phyloP scores from a whole-genome alignment of 805 yeast species.

The Saccharomycopsis vini region DNA sequence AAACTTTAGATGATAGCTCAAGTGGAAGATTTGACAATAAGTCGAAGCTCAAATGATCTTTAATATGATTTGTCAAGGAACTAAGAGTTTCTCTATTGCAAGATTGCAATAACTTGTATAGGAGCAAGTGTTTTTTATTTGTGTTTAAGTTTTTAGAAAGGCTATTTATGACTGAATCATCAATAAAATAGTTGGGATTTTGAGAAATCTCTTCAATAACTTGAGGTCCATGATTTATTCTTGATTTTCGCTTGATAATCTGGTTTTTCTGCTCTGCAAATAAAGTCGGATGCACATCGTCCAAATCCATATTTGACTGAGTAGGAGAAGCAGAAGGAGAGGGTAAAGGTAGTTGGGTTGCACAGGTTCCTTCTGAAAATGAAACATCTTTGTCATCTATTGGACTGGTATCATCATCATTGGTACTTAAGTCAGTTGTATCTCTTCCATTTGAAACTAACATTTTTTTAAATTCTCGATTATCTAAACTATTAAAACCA shows the following conservation, averaged over 20 bases:
- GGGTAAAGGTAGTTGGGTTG: conserved; percentile 51
- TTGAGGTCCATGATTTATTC: too few relatives aligned
- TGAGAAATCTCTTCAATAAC: background rate
- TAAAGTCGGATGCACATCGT: too few relatives aligned
- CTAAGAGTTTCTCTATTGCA: conserved; percentile 56
- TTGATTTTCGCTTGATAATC: too few relatives aligned
- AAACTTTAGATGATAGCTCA: conserved; percentile 61
- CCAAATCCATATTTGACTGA: too few relatives aligned
- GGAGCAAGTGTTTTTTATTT: conserved; percentile 23
- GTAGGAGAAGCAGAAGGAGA: conserved; percentile 60
- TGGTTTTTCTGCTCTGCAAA: too few relatives aligned
- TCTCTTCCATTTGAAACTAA: too few relatives aligned
- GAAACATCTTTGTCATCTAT: background rate
- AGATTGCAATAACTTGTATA: conserved; percentile 47
- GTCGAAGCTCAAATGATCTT: conserved; percentile 59
- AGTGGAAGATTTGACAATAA: conserved; percentile 60
- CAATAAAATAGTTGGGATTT: background rate
- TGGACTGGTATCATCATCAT: too few relatives aligned
- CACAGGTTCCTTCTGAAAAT: conserved; percentile 1
- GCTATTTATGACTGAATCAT: conserved; percentile 20
- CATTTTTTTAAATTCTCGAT: background rate
- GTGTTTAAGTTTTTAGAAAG: conserved; percentile 9
- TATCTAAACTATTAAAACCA: background rate
- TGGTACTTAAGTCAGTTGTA: too few relatives aligned
- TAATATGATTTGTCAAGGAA: conserved; percentile 43